Percentiles rank a stretch among this genome's conserved stretches.
Conservation (phyloP, 306 rosid genomes). For the Prunus mira region DNA sequence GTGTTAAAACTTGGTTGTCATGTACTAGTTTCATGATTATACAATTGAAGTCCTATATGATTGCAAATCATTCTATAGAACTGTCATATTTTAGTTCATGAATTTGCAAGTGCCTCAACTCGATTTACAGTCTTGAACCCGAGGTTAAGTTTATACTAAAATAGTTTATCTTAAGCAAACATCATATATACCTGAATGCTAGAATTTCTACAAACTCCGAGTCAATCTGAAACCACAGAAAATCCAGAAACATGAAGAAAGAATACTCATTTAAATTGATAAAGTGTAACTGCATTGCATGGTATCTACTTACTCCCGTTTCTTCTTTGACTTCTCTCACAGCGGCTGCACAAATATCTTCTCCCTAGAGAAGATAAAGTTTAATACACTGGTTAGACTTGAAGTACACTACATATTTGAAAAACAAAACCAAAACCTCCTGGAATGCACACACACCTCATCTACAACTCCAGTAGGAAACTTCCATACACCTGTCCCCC, state of each 20-base stretch:
- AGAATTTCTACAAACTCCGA: constrained; percentile 75
- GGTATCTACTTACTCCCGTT: constrained; percentile 64
- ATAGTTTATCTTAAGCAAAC: neutral
- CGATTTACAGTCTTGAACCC: neutral
- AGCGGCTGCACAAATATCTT: constrained; percentile 73
- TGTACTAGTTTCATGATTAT: neutral
- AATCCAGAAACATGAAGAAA: constrained; percentile 11
- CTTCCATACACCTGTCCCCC: constrained; percentile 72
- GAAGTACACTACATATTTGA: neutral
- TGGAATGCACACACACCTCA: constrained; percentile 41
- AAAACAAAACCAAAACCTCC: neutral
- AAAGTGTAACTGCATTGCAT: neutral
- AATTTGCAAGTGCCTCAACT: neutral
- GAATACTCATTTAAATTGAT: neutral
- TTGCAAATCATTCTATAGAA: neutral
- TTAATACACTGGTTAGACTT: constrained; percentile 18
- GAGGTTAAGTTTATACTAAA: neutral
- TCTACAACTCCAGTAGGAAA: constrained; percentile 84
- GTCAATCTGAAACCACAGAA: constrained; percentile 60
- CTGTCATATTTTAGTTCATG: neutral
- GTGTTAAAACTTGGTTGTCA: neutral
- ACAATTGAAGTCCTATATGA: neutral
- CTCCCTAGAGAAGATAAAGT: constrained; percentile 51
- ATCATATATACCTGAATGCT: constrained; percentile 66
- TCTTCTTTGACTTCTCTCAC: constrained; percentile 90